Conservation (phyloP, 768 basidiomycete species). For the Dacryopinax primogenitus region DNA sequence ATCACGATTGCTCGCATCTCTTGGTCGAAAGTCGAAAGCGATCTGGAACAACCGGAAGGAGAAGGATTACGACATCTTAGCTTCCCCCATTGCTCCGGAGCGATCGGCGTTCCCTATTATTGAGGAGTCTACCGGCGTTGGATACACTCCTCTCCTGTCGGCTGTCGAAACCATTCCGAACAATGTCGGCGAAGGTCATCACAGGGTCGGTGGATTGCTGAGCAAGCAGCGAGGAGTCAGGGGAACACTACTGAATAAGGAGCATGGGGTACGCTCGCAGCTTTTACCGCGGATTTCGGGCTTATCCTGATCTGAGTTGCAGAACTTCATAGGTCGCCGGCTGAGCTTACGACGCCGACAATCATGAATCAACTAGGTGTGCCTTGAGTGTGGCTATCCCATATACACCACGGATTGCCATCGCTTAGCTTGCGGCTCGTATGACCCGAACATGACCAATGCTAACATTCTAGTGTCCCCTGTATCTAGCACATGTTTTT, state of each 20-base stretch:
- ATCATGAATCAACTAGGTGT: not conserved
- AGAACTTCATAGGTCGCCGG: not conserved
- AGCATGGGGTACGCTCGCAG: not conserved
- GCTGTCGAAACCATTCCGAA: not conserved
- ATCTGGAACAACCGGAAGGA: not conserved
- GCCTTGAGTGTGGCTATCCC: not conserved
- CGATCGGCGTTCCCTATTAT: not conserved
- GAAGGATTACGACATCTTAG: not conserved
- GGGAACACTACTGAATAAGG: not conserved
- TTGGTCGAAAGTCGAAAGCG: not conserved
- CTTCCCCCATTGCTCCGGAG: too few relatives aligned
- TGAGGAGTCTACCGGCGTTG: not conserved
- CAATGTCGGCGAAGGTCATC: too few relatives aligned
- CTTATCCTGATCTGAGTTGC: not conserved
- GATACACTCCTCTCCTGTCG: not conserved
- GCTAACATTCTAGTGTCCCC: too few relatives aligned
- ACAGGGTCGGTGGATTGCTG: too few relatives aligned
- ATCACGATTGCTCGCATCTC: not conserved
- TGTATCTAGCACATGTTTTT: too few relatives aligned
- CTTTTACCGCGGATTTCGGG: not conserved
- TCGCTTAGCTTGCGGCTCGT: too few relatives aligned
- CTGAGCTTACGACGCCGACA: not conserved
- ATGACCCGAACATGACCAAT: too few relatives aligned
- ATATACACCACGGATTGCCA: too few relatives aligned
- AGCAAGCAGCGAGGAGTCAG: not conserved